phyloP scores from a whole-genome alignment of 495 filamentous ascomycete species.

The Cairneyella variabilis region DNA sequence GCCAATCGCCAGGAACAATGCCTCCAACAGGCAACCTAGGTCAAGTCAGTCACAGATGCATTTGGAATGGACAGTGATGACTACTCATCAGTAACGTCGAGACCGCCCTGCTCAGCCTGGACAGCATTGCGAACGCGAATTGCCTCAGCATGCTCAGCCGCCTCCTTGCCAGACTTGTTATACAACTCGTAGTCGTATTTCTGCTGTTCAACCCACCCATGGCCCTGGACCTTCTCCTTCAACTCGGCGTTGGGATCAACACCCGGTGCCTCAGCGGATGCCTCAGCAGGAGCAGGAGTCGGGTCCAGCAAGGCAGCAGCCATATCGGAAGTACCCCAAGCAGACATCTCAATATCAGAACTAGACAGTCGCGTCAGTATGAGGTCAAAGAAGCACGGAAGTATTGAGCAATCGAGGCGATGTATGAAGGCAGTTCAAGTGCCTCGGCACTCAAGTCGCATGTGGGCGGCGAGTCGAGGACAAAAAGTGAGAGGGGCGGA shows the following conservation, averaged over 20 bases:
- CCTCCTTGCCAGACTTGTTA: constrained; percentile 24
- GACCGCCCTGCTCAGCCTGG: background rate
- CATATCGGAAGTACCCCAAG: constrained; percentile 34
- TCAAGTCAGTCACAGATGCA: background rate
- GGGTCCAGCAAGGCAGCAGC: constrained; percentile 28
- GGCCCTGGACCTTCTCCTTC: constrained; percentile 22
- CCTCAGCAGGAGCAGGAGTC: constrained; percentile 18
- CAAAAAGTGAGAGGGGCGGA: no score
- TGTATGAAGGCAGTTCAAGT: no score
- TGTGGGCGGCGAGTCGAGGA: no score
- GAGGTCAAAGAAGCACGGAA: no score
- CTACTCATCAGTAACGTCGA: no score
- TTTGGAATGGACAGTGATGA: background rate
- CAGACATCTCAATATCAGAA: constrained; percentile 31
- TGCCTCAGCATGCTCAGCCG: constrained; percentile 8
- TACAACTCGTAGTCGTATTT: constrained; percentile 53
- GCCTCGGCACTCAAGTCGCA: no score
- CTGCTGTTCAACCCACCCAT: constrained; percentile 50
- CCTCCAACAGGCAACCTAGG: constrained; percentile 10
- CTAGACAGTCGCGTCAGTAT: no score
- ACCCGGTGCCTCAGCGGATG: constrained; percentile 22
- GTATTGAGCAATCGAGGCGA: no score
- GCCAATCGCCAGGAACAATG: constrained; percentile 39
- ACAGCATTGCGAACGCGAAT: constrained; percentile 23
- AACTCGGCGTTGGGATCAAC: no score